A percentile compares a stretch with the other conserved stretches of the same genome.
phyloP scores from a whole-genome alignment of 176 grass and related monocot genomes.

The Rhynchospora pubera region DNA sequence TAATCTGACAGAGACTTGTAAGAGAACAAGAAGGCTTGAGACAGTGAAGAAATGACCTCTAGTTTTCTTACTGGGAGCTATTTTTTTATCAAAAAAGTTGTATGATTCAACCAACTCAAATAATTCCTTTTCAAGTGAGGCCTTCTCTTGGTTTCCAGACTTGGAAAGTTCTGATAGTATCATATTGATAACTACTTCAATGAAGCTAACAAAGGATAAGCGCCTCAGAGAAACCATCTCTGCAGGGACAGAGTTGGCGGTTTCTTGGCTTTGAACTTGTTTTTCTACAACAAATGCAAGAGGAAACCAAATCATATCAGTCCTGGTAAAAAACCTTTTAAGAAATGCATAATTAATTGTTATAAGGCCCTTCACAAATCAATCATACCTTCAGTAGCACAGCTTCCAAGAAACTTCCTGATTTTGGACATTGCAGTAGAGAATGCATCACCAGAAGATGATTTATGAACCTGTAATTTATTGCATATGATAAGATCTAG shows the following conservation, averaged over 20 bases:
- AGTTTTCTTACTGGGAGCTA: slow-evolving; percentile 36
- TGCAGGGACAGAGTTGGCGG: slow-evolving; percentile 22
- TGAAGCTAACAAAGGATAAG: slow-evolving; percentile 41
- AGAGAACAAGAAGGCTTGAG: slow-evolving; percentile 56
- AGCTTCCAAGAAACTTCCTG: slow-evolving; percentile 44
- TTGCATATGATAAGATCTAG: slow-evolving; percentile 16
- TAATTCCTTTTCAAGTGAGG: slow-evolving; percentile 67
- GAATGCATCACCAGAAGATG: slow-evolving; percentile 56
- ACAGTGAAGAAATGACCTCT: slow-evolving; percentile 39
- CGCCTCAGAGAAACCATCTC: slow-evolving; percentile 36
- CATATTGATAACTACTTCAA: slow-evolving; percentile 61
- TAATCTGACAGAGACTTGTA: slow-evolving; percentile 36
- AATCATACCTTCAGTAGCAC: slow-evolving; percentile 50
- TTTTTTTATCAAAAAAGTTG: slow-evolving; percentile 47
- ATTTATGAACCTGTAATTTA: slow-evolving; percentile 43
- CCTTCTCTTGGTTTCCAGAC: slow-evolving; percentile 38
- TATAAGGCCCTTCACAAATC: not conserved
- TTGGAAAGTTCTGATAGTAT: slow-evolving; percentile 49
- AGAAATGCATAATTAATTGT: not conserved
- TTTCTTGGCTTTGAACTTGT: slow-evolving; percentile 52
- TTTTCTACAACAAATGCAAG: slow-evolving; percentile 38
- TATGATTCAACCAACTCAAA: slow-evolving; percentile 52
- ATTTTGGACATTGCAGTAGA: slow-evolving; percentile 62
- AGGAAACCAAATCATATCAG: slow-evolving; percentile 25
- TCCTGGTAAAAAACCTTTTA: not conserved